A percentile compares a stretch with the other conserved stretches of the same genome.
Evolutionary conservation across 345 rosid genomes (phyloP).

Genomic region (Clausena lansium): DNA sequence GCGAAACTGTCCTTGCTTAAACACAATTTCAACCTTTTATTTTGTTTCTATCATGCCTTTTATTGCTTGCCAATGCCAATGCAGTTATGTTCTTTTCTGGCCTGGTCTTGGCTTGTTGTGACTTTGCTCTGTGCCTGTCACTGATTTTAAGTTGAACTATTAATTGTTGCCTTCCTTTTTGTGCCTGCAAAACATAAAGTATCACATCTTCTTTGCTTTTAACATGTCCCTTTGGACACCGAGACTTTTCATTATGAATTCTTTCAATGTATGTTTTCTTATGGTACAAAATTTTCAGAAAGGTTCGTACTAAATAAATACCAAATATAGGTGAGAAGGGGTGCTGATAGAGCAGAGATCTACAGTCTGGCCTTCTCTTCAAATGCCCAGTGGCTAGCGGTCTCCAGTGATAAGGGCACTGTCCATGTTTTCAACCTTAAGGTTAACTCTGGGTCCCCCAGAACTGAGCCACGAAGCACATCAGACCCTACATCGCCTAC

Average conservation of each 20-base stretch:
- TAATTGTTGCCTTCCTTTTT: neutral
- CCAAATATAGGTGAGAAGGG: constrained; percentile 77
- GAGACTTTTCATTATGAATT: neutral
- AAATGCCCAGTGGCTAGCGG: constrained; percentile 84
- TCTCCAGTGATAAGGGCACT: constrained; percentile 98
- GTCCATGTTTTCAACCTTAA: constrained; percentile 94
- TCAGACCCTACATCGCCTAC: constrained; percentile 42
- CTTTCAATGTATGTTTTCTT: neutral
- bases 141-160: neutral
- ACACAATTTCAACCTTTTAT: neutral
- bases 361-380: constrained; percentile 94
- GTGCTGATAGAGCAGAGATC: constrained; percentile 98
- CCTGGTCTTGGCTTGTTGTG: neutral
- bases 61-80: neutral
- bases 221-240: neutral
- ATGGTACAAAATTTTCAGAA: neutral
- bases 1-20: neutral
- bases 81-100: neutral
- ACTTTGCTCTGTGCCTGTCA: neutral
- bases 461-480: constrained; percentile 41
- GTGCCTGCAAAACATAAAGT: neutral
- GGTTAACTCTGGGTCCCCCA: constrained; percentile 53
- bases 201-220: neutral
- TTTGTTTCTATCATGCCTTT: neutral
- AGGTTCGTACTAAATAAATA: neutral